These are phyloP conservation scores for Gregarina niphandrodes DNA, from an alignment of 169 alveolate genomes.

Conservation along the genomic window DNA sequence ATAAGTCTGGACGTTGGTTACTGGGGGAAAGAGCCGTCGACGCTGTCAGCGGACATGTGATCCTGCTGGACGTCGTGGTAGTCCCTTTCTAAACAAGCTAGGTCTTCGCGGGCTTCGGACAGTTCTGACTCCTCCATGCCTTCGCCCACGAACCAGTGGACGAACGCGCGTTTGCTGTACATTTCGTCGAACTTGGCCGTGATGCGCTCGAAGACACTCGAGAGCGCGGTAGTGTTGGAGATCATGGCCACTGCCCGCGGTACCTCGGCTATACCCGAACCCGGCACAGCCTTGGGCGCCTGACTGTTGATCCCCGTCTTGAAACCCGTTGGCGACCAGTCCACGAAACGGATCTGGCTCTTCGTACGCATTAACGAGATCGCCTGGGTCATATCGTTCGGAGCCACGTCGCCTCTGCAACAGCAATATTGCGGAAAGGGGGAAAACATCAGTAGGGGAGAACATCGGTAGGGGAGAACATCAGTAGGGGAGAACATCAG, in stretches of 20 bases:
- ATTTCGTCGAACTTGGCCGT: slow-evolving; percentile 69
- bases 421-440: no score
- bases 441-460: no score
- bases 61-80: slow-evolving; percentile 45
- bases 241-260: slow-evolving; percentile 77
- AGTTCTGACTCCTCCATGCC: slow-evolving; percentile 84
- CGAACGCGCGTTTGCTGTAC: slow-evolving; percentile 80
- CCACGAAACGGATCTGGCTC: slow-evolving; percentile 69
- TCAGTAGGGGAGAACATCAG: no score
- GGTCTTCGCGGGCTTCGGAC: slow-evolving; percentile 81
- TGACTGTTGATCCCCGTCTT: slow-evolving; percentile 84
- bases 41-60: no score
- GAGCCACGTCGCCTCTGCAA: slow-evolving; percentile 81
- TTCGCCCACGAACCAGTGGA: slow-evolving; percentile 85
- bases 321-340: slow-evolving; percentile 89
- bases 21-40: no score
- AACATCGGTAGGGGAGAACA: no score
- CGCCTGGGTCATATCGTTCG: slow-evolving; percentile 69
- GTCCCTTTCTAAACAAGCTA: slow-evolving; percentile 79
- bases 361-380: slow-evolving; percentile 66
- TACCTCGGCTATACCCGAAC: slow-evolving; percentile 76
- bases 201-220: slow-evolving; percentile 72
- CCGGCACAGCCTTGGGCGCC: slow-evolving; percentile 83
- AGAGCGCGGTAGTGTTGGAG: slow-evolving; percentile 72
- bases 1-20: no score